A percentile compares a stretch with the other conserved stretches of the same genome.
These are phyloP conservation scores for Aspergillus sojae DNA, from an alignment of 2,329 filamentous ascomycete genomes.

Conservation along the genomic window DNA sequence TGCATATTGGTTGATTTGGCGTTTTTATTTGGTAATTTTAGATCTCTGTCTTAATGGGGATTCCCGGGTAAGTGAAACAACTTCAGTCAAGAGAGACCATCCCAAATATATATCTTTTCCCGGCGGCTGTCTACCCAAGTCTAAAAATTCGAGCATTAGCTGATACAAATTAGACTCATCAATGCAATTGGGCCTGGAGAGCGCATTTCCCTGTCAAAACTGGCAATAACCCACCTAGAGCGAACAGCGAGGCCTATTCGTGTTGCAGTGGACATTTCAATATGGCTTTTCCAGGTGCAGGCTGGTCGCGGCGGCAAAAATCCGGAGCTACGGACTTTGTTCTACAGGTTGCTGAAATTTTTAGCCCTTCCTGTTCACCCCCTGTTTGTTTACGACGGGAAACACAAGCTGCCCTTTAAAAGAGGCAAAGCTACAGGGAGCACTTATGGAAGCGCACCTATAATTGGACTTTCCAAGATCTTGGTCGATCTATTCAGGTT, in stretches of 20 bases:
- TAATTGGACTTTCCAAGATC: conserved; percentile 75
- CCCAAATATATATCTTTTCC: conserved; percentile 11
- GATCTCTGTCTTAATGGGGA: conserved; percentile 40
- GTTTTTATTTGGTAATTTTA: conserved; percentile 9
- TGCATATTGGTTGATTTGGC: conserved; percentile 5
- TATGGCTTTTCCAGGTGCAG: conserved; percentile 95
- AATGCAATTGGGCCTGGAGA: conserved; percentile 82
- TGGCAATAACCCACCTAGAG: conserved; percentile 77
- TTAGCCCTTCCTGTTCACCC: conserved; percentile 78
- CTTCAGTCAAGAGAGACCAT: background rate
- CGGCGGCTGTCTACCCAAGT: background rate
- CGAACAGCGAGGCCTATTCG: conserved; percentile 72
- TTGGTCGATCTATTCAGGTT: conserved; percentile 85
- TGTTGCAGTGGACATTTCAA: conserved; percentile 90
- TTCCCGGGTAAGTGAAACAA: conserved; percentile 43
- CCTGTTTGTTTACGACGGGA: conserved; percentile 88
- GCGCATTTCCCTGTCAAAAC: conserved; percentile 77
- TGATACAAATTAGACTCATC: conserved; percentile 68
- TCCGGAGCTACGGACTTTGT: conserved; percentile 86
- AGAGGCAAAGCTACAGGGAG: conserved; percentile 69
- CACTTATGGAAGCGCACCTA: conserved; percentile 65
- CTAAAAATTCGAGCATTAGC: background rate
- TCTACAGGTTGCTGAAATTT: conserved; percentile 83
- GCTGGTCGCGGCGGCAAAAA: conserved; percentile 84
- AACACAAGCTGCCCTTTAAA: conserved; percentile 83